Base-by-base conservation (phyloP, 495 filamentous ascomycete species). In the Neurospora sp. region DNA sequence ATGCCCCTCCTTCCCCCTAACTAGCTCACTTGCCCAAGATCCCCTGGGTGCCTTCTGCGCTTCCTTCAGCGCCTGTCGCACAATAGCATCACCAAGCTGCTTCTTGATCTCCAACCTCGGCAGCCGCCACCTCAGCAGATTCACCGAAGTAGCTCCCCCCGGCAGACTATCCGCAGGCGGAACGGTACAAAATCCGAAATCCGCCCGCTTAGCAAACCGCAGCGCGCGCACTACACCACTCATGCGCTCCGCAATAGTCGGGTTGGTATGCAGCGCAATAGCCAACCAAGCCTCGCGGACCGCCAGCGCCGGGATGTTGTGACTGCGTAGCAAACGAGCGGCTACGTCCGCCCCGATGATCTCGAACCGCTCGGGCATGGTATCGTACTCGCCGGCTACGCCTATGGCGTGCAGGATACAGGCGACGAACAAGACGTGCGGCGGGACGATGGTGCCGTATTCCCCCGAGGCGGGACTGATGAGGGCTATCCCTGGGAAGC, bases 361-460 rank as follows among this genome's bases (percentile, higher is more conserved):
- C 71, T 87, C 85, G 74, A 87, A 87, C 8, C 83, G 81, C 61
- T 85, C 80, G 0, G 81, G 73, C 2, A 76, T 61, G 31, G 75
- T 72, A 75, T 86, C 78, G 70, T 80, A 73, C n/a, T 73, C 71
- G n/a, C 38, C n/a, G 0, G 78, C 77, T 14, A 79, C 80, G 27
- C 85, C 83, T 44, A 86, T 76, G 73, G 85, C 85, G 77, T 87
- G 85, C 22, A 83, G 78, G 72, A 86, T 80, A 75, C 80, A 83
- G 1, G 83, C 79, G 1, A 81, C 80, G 75, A 82, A 82, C 8
- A 83, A 71, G 37, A 81, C 71, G 69, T 77, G 77, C 0, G 79
- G 76, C 12, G 72, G 73, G 1, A 70, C 39, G 1, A 37, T n/a
- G 59, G 69, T 41, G 46, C 42, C 69, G 79, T 53, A 74, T 31